phyloP scores from a whole-genome alignment of 371 early-diverging fungal genomes.

The Lichtheimia corymbifera region DNA sequence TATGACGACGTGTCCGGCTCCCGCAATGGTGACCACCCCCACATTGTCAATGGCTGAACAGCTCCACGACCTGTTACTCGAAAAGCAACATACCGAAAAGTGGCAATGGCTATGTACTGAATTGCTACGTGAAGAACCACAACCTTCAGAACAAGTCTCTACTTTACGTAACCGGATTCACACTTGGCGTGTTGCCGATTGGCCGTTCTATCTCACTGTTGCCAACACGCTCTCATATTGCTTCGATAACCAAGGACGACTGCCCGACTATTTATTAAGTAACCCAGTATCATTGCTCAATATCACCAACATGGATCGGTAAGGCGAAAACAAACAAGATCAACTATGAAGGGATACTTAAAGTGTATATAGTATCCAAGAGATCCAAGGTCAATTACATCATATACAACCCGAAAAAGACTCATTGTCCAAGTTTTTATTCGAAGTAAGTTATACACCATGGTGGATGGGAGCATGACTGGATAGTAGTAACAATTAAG shows the following conservation, averaged over 20 bases:
- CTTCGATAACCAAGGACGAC: constrained; percentile 1
- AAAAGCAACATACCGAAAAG: no score
- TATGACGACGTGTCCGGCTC: no score
- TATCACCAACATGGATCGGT: constrained; percentile 14
- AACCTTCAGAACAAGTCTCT: no score
- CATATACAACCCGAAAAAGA: neutral
- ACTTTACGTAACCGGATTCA: no score
- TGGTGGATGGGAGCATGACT: neutral
- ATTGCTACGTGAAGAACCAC: no score
- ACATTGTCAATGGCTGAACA: no score
- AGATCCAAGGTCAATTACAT: neutral
- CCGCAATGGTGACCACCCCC: no score
- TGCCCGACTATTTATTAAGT: constrained; percentile 1
- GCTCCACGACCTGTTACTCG: no score
- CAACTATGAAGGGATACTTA: neutral
- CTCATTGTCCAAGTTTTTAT: neutral
- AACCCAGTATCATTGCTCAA: constrained; percentile 12
- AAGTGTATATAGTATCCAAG: neutral
- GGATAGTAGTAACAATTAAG: constrained; percentile 2
- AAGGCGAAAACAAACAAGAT: neutral
- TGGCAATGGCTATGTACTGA: no score
- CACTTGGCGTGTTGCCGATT: constrained; percentile 3
- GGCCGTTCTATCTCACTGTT: constrained; percentile 13
- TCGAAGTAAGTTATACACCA: constrained; percentile 1
- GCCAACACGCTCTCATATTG: constrained; percentile 10